Evolutionary conservation across 768 basidiomycete genomes (phyloP).

Genomic region (Lactarius indigo): DNA sequence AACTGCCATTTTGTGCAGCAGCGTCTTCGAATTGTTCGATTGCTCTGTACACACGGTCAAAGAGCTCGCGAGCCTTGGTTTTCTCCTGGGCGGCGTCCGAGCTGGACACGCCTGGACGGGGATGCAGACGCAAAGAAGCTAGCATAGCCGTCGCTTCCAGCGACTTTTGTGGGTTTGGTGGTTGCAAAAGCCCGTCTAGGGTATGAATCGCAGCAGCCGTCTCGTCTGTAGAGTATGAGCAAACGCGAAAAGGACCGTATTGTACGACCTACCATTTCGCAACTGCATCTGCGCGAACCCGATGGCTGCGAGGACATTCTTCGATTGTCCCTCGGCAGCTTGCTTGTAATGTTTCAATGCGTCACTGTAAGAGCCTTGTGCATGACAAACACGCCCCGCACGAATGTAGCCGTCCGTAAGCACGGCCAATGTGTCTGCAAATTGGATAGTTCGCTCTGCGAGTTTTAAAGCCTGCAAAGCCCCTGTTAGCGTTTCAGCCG

Average conservation of each 20-base stretch:
- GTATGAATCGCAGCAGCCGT: conserved; percentile 82
- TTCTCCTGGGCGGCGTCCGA: conserved; percentile 72
- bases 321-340: conserved; percentile 65
- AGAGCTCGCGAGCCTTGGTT: conserved; percentile 71
- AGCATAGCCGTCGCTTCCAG: conserved; percentile 86
- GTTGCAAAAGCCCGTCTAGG: conserved; percentile 70
- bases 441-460: conserved; percentile 91
- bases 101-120: conserved; percentile 73
- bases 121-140: conserved; percentile 81
- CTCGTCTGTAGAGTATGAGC: conserved; percentile 51
- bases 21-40: conserved; percentile 57
- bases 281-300: conserved; percentile 88
- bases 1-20: conserved; percentile 34
- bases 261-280: conserved; percentile 56
- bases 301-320: conserved; percentile 74
- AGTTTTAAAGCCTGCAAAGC: conserved; percentile 74
- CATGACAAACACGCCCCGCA: conserved; percentile 77
- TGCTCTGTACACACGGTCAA: conserved; percentile 69
- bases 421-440: conserved; percentile 81
- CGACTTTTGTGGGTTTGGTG: conserved; percentile 60
- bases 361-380: conserved; percentile 57
- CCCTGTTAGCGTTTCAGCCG: background rate
- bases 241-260: background rate
- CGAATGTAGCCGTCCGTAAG: conserved; percentile 84
- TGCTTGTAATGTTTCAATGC: conserved; percentile 69